A percentile compares a stretch with the other conserved stretches of the same genome.
Evolutionary conservation across 2,329 filamentous ascomycete genomes (phyloP).

Genomic region (Dothideomycetes sp.): DNA sequence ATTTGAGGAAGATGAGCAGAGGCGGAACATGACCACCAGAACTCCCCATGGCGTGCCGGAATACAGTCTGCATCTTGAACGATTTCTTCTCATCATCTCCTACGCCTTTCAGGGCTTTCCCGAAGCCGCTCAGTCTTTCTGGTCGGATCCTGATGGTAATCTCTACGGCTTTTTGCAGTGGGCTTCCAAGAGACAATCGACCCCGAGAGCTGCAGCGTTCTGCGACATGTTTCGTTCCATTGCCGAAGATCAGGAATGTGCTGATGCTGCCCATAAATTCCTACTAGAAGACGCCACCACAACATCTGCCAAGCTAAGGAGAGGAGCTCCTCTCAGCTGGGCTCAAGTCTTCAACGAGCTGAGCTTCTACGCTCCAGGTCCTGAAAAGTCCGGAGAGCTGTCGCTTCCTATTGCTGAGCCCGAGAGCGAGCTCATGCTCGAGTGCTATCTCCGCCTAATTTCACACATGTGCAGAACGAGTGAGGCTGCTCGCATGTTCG

Average conservation of each 20-base stretch:
- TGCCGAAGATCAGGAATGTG: constrained; percentile 70
- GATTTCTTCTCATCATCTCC: constrained; percentile 84
- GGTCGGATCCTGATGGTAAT: constrained; percentile 86
- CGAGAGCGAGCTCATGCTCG: constrained; percentile 92
- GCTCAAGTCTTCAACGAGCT: constrained; percentile 85
- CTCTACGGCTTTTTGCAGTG: constrained; percentile 91
- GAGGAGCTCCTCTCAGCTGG: constrained; percentile 81
- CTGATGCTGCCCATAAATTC: constrained; percentile 77
- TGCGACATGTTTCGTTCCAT: constrained; percentile 92
- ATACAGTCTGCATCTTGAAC: constrained; percentile 47
- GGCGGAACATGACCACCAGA: constrained; percentile 37
- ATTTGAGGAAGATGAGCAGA: constrained; percentile 80
- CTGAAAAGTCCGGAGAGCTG: constrained; percentile 45
- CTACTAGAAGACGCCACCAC: constrained; percentile 68
- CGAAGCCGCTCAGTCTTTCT: constrained; percentile 79
- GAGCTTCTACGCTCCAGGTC: constrained; percentile 68
- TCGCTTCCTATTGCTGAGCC: constrained; percentile 59
- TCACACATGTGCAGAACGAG: constrained; percentile 72
- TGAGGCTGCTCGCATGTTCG: constrained; percentile 57
- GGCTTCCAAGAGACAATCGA: constrained; percentile 91
- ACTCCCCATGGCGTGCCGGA: constrained; percentile 24
- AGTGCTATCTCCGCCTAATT: constrained; percentile 83
- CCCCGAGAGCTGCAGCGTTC: constrained; percentile 89
- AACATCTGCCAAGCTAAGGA: constrained; percentile 63
- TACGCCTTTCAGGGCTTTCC: constrained; percentile 80